Conservation (phyloP, 1,284 basidiomycete genomes). For the Pulchroboletus neoregius region DNA sequence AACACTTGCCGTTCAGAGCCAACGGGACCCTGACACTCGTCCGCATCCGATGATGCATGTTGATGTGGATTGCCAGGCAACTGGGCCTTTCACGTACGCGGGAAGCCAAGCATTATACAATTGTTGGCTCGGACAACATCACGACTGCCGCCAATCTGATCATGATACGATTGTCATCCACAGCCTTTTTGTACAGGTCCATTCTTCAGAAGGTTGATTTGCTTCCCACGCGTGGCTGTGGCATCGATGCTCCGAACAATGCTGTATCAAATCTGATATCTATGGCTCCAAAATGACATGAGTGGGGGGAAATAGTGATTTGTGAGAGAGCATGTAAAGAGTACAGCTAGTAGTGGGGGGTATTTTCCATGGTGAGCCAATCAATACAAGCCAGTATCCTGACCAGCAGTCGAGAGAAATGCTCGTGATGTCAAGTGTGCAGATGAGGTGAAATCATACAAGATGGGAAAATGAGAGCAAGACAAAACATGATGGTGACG, state of each 20-base stretch:
- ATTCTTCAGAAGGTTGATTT: constrained; percentile 1
- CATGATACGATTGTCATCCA: constrained; percentile 7
- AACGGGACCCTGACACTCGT: constrained; percentile 6
- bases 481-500: neutral
- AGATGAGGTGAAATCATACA: constrained; percentile 14
- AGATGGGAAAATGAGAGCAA: constrained; percentile 4
- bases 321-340: constrained; percentile 13
- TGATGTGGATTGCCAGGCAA: constrained; percentile 31
- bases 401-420: constrained; percentile 21
- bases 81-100: constrained; percentile 17
- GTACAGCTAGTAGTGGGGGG: constrained; percentile 25
- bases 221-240: constrained; percentile 27
- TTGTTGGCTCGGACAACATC: neutral
- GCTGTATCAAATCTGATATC: constrained; percentile 6
- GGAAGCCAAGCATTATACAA: constrained; percentile 6
- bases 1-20: constrained; percentile 3
- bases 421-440: constrained; percentile 14
- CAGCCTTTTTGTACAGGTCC: constrained; percentile 12
- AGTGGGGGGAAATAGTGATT: neutral
- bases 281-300: neutral
- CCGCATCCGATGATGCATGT: constrained; percentile 7
- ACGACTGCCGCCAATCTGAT: constrained; percentile 10
- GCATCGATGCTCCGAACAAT: neutral
- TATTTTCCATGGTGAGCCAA: constrained; percentile 22
- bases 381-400: constrained; percentile 21